A percentile compares a stretch with the other conserved stretches of the same genome.
These are phyloP conservation scores for Suhomyces bolitotheri DNA, from an alignment of 1,139 yeast species.

Conservation along the genomic window DNA sequence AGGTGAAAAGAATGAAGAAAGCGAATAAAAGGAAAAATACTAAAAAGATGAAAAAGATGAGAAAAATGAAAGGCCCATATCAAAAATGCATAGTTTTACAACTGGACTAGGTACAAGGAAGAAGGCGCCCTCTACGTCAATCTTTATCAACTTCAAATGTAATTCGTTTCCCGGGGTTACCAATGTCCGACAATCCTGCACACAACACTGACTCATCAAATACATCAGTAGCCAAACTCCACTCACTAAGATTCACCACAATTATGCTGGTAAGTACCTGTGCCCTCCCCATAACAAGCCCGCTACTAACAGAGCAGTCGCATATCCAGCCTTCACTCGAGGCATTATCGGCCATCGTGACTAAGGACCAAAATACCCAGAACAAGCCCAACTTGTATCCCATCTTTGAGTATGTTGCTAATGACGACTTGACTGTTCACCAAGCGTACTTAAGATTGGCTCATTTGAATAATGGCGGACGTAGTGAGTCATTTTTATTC, in stretches of 20 bases:
- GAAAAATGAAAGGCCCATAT: too few species aligned
- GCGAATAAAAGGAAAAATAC: too few species aligned
- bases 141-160: too few species aligned
- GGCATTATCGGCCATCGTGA: constrained; percentile 46
- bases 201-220: constrained; percentile 6
- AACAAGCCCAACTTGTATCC: constrained; percentile 67
- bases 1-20: too few species aligned
- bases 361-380: constrained; percentile 32
- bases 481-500: constrained; percentile 73
- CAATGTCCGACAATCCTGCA: constrained; percentile 4
- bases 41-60: too few species aligned
- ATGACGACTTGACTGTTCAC: constrained; percentile 83
- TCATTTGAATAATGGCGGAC: constrained; percentile 58
- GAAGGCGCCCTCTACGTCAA: too few species aligned
- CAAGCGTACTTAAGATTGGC: constrained; percentile 85
- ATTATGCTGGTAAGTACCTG: constrained; percentile 14
- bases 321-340: constrained; percentile 64
- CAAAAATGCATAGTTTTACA: too few species aligned
- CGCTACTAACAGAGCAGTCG: constrained; percentile 24
- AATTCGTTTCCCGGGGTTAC: too few species aligned
- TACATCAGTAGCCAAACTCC: too few species aligned
- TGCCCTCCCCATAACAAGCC: background rate
- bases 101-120: too few species aligned
- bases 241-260: too few species aligned
- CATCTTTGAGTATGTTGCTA: constrained; percentile 69